These are phyloP conservation scores for Fusarium pseudograminearum DNA, from an alignment of 2,329 filamentous ascomycete species.

Conservation along the genomic window DNA sequence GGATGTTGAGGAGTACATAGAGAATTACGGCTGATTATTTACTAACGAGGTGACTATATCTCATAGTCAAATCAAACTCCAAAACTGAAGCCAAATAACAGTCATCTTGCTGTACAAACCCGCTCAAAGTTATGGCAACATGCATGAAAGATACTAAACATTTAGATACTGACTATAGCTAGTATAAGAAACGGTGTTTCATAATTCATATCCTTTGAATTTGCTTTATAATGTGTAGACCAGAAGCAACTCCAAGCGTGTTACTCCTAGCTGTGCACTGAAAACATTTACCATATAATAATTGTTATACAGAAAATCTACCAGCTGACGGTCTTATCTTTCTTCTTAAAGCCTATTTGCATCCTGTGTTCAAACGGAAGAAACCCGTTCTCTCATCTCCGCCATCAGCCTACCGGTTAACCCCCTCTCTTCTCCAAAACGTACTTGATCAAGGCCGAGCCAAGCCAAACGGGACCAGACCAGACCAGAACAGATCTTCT, in stretches of 20 bases:
- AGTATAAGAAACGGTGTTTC: not conserved
- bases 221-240: not conserved
- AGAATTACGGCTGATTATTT: not conserved
- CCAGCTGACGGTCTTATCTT: not conserved
- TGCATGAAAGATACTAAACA: not conserved
- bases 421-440: slow-evolving; percentile 37
- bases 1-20: not conserved
- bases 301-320: not conserved
- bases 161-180: not conserved
- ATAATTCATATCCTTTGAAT: not conserved
- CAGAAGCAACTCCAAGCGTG: not conserved
- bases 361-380: slow-evolving; percentile 4
- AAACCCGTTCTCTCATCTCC: not conserved
- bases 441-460: slow-evolving; percentile 5
- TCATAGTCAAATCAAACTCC: not conserved
- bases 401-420: slow-evolving; percentile 16
- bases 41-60: not conserved
- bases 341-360: not conserved
- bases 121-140: not conserved
- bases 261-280: not conserved
- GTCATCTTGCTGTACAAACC: not conserved
- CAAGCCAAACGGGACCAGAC: slow-evolving; percentile 12
- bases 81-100: not conserved
- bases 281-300: not conserved
- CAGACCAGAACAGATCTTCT: slow-evolving; percentile 7